Evolutionary conservation across 2,329 filamentous ascomycete species (phyloP).

Genomic region (Mariannaea sp.): DNA sequence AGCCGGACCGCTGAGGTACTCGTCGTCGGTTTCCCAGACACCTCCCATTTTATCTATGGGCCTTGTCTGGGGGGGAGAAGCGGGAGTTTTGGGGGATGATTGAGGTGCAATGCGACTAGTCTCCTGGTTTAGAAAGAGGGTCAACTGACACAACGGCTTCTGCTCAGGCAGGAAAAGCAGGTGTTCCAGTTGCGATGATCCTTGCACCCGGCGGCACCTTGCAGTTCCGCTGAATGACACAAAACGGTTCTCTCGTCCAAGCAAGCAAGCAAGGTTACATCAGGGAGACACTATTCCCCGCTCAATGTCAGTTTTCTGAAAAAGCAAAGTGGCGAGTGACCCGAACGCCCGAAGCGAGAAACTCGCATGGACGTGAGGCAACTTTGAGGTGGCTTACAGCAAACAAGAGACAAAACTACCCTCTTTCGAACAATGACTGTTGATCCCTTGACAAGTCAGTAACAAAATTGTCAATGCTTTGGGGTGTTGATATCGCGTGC

Average conservation of each 20-base stretch:
- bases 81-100: background rate
- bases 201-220: conserved; percentile 27
- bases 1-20: conserved; percentile 58
- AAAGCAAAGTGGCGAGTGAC: conserved; percentile 13
- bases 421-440: background rate
- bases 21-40: conserved; percentile 67
- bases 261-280: conserved; percentile 12
- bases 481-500: background rate
- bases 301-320: conserved; percentile 15
- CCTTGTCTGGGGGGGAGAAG: background rate
- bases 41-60: conserved; percentile 51
- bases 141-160: background rate
- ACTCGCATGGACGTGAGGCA: background rate
- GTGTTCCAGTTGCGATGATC: conserved; percentile 16
- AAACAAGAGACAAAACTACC: background rate
- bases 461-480: background rate
- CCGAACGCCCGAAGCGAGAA: background rate
- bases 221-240: conserved; percentile 10
- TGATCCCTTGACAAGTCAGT: conserved; percentile 8
- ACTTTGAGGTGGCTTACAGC: conserved; percentile 5
- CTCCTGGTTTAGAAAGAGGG: background rate
- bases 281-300: conserved; percentile 11
- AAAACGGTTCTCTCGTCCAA: conserved; percentile 10
- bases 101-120: conserved; percentile 4
- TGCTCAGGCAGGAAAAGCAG: background rate